Base-by-base conservation (phyloP, 306 rosid genomes). In the Casuarina glauca region DNA sequence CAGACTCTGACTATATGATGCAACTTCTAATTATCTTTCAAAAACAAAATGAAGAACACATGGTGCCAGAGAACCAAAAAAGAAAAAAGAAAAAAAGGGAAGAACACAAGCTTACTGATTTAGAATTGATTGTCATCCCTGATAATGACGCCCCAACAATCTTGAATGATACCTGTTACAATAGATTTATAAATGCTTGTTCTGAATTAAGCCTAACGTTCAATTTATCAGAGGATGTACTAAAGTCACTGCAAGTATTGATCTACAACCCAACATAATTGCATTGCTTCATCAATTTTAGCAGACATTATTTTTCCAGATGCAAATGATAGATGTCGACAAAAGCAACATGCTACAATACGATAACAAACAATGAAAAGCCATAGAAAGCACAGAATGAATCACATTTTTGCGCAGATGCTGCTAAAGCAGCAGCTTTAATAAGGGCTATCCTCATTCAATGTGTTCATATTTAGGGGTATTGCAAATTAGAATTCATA, bases 81-180 rank as follows among this genome's bases (percentile, higher is more conserved):
- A 44, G 51, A 77, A 70, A 57, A 66, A 39, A 66, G 69, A 35
- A 5, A 75, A 81, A 52, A 26, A 82, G 48, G 20, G 67, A 74
- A 51, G 72, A 26, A 10, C 68, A 19, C 62, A 78, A 44, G 86
- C 97, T 95, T 85, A 95, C 99, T 79, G 95, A 83, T 93, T 88
- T 89, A n/a, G 96, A 83, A 85, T 93, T 96, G 70, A 88, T 62
- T 36, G 87, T 64, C 78, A 93, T 82, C 84, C 98, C 96, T 81
- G 99, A 92, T 74, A 88, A 70, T n/a, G 99, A 90, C 70, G 94
- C 96, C 76, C 97, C 97, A 52, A 68, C 88, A 79, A 95, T 82
- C 89, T 87, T 95, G 90, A 89, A 91, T 9, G 93, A 93, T 54
- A 81, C 97, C 98, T 95, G 87, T 48, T 55, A 72, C 73, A 64